Conservation (phyloP, 2,329 filamentous ascomycete species). For the Xylariales sp. region DNA sequence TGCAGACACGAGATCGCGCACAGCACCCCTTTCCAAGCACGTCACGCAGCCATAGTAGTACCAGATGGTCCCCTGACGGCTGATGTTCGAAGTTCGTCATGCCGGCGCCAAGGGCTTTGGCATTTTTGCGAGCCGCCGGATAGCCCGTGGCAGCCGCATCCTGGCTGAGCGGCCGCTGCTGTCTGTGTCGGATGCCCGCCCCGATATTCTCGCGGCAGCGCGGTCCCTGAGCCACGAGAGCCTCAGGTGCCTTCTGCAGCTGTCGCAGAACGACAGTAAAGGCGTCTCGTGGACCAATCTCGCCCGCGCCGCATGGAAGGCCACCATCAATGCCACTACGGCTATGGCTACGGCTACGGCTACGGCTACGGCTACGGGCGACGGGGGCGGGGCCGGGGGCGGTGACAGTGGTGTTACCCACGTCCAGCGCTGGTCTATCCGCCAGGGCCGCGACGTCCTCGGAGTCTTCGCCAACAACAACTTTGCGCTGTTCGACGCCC, state of each 20-base stretch:
- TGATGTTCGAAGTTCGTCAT: conserved; percentile 15
- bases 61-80: no score
- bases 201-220: conserved; percentile 11
- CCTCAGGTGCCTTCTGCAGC: conserved; percentile 5
- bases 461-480: conserved; percentile 19
- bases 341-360: not conserved
- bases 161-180: conserved; percentile 20
- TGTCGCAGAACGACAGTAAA: conserved; percentile 10
- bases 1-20: no score
- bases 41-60: no score
- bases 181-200: conserved; percentile 12
- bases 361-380: not conserved
- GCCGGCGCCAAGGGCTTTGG: conserved; percentile 19
- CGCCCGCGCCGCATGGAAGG: not conserved
- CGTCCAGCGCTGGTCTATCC: no score
- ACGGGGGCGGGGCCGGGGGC: no score
- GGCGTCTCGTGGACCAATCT: conserved; percentile 1
- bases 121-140: conserved; percentile 16
- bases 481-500: conserved; percentile 11
- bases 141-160: conserved; percentile 17
- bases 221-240: conserved; percentile 9
- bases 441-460: conserved; percentile 12
- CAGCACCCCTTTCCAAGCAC: no score
- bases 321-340: not conserved
- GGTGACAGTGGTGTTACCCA: no score